Evolutionary conservation across 768 basidiomycete genomes (phyloP), one percentile per base, ranked within the genome.

Genomic region (Tulasnella sp.): DNA sequence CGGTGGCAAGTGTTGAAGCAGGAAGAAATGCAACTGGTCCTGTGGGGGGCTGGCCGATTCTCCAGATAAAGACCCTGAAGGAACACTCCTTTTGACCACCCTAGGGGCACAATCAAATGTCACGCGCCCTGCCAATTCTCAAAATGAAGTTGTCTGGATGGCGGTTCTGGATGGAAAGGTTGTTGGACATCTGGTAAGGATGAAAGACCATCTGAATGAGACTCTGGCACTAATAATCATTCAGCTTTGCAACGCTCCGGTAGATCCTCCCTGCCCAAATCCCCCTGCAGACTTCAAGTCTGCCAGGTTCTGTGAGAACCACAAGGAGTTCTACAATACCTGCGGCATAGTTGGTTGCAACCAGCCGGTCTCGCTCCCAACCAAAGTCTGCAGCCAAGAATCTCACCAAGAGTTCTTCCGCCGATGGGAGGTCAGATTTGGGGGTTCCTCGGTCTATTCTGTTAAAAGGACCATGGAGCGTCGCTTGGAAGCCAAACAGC

Each of bases 141-240:
- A 42, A 38, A 73, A 80, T 31, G 80, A 79, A 22, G 79, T 81
- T 70, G 79, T 82, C 15, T 79, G 82, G 0, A 73, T 82, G 76
- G 82, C 82, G 19, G 82, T 83, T 0, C 82, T 83, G 82, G 83
- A 83, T 80, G 83, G 83, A 5, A 83, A 83, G 40, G 79, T 49
- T 0, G 76, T 81, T 19, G 76, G 76, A 12, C 83, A 83, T 76
- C 67, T 74, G 22, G 82, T 81, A 74, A 64, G 77, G 76, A 8
- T n/a, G 42, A 14, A 45, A 19, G 42, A 17, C 19, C 42, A 31
- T 70, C 54, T 29, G 11, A 22, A n/a, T 25, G 54, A n/a, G 29
- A 58, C 22, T 58, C 25, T 29, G n/a, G n/a, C 67, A 12, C 74
- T 75, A 31, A n/a, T 15, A 8, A 19, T 14, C 15, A 17, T 17